phyloP scores from a whole-genome alignment of 192 early-diverging fungal species.

The Rhizoclosmatium globosum region DNA sequence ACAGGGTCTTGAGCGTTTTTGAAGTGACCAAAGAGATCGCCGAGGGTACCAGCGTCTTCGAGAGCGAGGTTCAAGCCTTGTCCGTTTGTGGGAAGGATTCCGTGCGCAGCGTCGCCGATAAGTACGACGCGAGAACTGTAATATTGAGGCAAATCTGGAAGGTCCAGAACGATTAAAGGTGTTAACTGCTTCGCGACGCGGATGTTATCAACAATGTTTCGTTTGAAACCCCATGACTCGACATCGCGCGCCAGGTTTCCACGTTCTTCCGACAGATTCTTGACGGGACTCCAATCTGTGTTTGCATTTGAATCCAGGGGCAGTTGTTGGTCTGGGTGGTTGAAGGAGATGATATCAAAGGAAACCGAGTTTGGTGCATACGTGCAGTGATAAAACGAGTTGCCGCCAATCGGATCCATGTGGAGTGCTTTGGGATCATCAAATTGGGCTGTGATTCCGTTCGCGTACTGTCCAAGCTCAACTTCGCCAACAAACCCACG shows the following conservation, averaged over 20 bases:
- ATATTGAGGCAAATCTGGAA: neutral
- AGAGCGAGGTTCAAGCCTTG: constrained; percentile 12
- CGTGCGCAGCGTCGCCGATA: constrained; percentile 2
- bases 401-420: neutral
- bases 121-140: neutral
- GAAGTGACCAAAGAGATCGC: constrained; percentile 27
- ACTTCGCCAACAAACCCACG: neutral
- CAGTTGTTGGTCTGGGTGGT: neutral
- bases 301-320: no score
- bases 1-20: neutral
- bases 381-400: neutral
- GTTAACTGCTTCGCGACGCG: neutral
- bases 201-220: neutral
- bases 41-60: constrained; percentile 40
- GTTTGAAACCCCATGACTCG: neutral
- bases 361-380: neutral
- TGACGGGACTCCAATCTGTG: constrained; percentile 1
- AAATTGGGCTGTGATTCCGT: neutral
- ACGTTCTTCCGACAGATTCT: neutral
- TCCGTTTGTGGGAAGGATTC: neutral
- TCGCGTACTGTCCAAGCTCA: neutral
- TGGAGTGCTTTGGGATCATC: neutral
- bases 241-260: neutral
- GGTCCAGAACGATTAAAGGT: constrained; percentile 24
- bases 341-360: neutral